Evolutionary conservation across 1,139 yeast genomes (phyloP), one percentile per base, ranked within the genome.

Genomic region (Yamadazyma taylorii): DNA sequence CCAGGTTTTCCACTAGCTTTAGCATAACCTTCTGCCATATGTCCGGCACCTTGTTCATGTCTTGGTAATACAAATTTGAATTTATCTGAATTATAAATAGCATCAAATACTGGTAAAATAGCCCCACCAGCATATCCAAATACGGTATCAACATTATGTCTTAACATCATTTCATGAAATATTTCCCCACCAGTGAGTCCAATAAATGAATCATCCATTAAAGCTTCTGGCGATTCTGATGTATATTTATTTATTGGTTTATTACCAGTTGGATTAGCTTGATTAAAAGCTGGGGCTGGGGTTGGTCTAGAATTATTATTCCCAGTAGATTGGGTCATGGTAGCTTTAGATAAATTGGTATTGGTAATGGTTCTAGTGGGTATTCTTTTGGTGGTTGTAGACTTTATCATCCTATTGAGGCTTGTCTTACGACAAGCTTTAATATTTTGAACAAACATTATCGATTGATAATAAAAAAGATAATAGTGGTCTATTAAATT

Each of bases 21-120:
- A 40, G 98, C 97, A 54, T 92, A 92, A 45, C 98, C 98, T 69
- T 92, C 97, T 38, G 98, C 98, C 98, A 92, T 92, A 66, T 92
- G 98, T 36, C 98, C 98, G 16, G 98, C 98, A 63, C 98, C 98
- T 69, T 92, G 98, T 65, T 92, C 98, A 61, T 92, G 98, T 58
- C 95, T 80, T 36, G 98, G 98, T 52, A 92, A 73, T 41, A 92
- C 87, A 61, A 92, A 92, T 51, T 82, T 81, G 73, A 92, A 90
- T 55, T 85, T 79, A 41, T 85, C 83, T 12, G 96, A 86, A 69
- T 90, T 85, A 73, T 85, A 86, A 53, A 92, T 92, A 50, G 97
- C 98, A 60, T 92, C 98, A 58, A 85, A 92, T 23, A 92, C 98
- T 17, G 98, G 97, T 55, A 92, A 76, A 58, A 92, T 92, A 51